Percentiles rank a stretch among this genome's conserved stretches.
phyloP scores from a whole-genome alignment of 163 green algal species.

The Chlamydomonas reinhardtii region DNA sequence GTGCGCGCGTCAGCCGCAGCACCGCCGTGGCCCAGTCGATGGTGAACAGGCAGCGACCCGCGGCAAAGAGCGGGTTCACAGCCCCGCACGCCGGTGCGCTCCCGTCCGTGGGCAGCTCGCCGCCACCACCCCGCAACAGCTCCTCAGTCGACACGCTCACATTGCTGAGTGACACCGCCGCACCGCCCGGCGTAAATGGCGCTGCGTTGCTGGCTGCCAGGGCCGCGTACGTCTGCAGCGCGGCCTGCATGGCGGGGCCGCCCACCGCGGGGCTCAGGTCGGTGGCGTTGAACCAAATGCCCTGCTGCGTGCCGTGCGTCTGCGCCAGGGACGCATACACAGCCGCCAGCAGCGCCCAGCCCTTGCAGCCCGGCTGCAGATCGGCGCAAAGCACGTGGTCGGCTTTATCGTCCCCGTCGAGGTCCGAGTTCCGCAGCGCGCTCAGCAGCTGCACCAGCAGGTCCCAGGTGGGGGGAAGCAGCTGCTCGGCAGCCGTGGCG shows the following conservation, averaged over 20 bases:
- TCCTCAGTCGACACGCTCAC: background rate
- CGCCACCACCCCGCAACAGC: background rate
- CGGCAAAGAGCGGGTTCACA: slow-evolving; percentile 31
- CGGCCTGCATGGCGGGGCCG: background rate
- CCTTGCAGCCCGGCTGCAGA: slow-evolving; percentile 37
- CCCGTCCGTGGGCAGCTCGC: background rate
- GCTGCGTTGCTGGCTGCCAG: slow-evolving; percentile 15
- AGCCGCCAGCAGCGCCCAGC: slow-evolving; percentile 10
- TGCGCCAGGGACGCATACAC: slow-evolving; percentile 18
- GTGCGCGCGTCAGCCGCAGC: slow-evolving; percentile 8
- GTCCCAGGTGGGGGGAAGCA: slow-evolving; percentile 20
- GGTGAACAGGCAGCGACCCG: slow-evolving; percentile 36
- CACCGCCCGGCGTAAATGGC: slow-evolving; percentile 8
- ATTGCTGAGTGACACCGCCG: background rate
- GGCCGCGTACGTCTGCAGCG: background rate
- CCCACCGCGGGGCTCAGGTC: background rate
- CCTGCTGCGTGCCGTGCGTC: slow-evolving; percentile 2
- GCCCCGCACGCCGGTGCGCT: slow-evolving; percentile 2
- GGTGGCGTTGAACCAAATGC: slow-evolving; percentile 3
- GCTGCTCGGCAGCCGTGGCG: background rate
- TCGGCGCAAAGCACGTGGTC: slow-evolving; percentile 28
- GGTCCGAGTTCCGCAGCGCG: background rate
- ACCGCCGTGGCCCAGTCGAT: slow-evolving; percentile 27
- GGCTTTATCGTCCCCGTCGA: background rate
- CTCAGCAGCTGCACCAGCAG: background rate